Evolutionary conservation across 2,329 filamentous ascomycete genomes (phyloP), one percentile per base, ranked within the genome.

Genomic region (Arthrobotrys pseudoclavata): DNA sequence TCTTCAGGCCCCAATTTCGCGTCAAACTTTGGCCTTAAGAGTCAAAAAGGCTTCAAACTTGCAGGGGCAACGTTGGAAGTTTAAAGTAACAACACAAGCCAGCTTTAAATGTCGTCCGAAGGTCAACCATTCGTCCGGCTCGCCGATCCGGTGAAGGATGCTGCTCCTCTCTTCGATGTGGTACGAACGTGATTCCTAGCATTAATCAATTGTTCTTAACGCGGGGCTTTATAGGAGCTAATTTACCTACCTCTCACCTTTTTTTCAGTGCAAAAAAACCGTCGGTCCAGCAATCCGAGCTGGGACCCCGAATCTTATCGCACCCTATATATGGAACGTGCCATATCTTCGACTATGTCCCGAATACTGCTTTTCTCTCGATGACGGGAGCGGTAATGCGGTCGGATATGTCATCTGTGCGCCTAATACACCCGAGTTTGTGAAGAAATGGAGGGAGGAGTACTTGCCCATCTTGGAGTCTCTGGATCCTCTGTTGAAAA

Each of bases 351-450:
- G 68, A 62, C 79, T 83, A 3, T 79, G 80, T 0, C 82, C 82
- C 1, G 47, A 69, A 15, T 83, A 82, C 20, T 84, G 83, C 69
- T 82, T 83, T 70, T 82, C 84, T 0, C 80, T 85, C 15, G 83
- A 84, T 57, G 80, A 82, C 64, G 82, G 82, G 31, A 61, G 74
- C 15, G 83, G 82, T 0, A 78, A 79, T 18, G 82, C 82, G 0
- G 82, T 84, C 4, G 83, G 83, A n/a, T 85, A 84, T 72, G 83
- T 83, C 26, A 82, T 84, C 53, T 83, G 83, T 10, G 81, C 83
- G 0, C 64, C 81, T 3, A 76, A 81, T 57, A 84, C 83, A 0
- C 22, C 60, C 3, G 42, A 45, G 2, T 83, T 84, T 45, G 79
- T 80, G 1, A 52, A 80, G 29, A 79, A 77, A 37, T 84, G 82